These are phyloP conservation scores for Fusarium globosum DNA, from an alignment of 2,329 filamentous ascomycete genomes.

Conservation along the genomic window DNA sequence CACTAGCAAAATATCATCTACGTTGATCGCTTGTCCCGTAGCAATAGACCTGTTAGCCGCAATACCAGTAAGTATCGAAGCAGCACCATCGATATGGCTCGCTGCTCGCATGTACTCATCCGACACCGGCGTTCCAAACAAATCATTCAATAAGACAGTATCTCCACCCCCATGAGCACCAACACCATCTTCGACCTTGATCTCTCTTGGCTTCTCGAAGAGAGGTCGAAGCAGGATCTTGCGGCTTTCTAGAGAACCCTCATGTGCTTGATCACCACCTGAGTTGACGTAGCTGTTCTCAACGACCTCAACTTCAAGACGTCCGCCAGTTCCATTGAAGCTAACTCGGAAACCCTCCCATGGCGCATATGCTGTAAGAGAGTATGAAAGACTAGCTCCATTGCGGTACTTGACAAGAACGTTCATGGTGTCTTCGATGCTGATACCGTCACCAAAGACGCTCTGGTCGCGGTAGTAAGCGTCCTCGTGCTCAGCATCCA, in stretches of 20 bases:
- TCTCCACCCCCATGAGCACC: slow-evolving; percentile 72
- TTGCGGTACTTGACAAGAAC: slow-evolving; percentile 67
- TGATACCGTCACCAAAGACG: slow-evolving; percentile 72
- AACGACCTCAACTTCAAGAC: slow-evolving; percentile 70
- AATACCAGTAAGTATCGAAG: slow-evolving; percentile 69
- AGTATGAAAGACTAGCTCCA: slow-evolving; percentile 69
- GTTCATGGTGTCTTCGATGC: slow-evolving; percentile 73
- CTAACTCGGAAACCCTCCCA: slow-evolving; percentile 70
- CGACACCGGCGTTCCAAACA: slow-evolving; percentile 64
- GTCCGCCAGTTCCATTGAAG: slow-evolving; percentile 68
- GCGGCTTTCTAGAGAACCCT: slow-evolving; percentile 63
- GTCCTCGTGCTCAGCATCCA: slow-evolving; percentile 72
- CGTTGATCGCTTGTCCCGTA: slow-evolving; percentile 66
- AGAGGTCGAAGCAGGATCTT: slow-evolving; percentile 63
- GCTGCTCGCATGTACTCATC: slow-evolving; percentile 66
- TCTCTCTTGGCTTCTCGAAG: slow-evolving; percentile 66
- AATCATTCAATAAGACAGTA: slow-evolving; percentile 64
- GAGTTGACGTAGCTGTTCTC: slow-evolving; percentile 72
- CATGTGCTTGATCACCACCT: slow-evolving; percentile 66
- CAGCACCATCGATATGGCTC: slow-evolving; percentile 67
- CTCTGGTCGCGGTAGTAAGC: slow-evolving; percentile 71
- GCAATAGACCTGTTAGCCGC: slow-evolving; percentile 68
- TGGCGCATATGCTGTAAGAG: slow-evolving; percentile 68
- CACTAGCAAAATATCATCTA: slow-evolving; percentile 60
- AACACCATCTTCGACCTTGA: slow-evolving; percentile 62